A percentile compares a stretch with the other conserved stretches of the same genome.
Conservation (phyloP, 2,329 filamentous ascomycete genomes). For the Diplodia scrobiculata region DNA sequence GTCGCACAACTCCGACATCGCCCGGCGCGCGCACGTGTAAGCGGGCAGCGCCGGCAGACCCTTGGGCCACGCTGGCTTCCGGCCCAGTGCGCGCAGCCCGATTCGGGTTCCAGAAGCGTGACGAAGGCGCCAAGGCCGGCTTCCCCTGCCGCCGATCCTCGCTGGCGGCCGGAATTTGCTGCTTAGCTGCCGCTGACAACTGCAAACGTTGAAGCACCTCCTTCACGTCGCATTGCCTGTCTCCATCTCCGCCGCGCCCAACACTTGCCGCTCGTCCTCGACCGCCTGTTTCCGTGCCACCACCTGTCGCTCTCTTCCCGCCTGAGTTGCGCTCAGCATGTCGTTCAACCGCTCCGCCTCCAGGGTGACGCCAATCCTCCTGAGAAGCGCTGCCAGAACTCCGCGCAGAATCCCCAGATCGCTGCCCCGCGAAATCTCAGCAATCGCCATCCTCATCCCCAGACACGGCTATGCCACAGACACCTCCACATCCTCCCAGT, state of each 20-base stretch:
- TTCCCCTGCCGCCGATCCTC: slow-evolving; percentile 22
- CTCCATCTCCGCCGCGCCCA: slow-evolving; percentile 15
- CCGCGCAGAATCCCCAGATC: slow-evolving; percentile 46
- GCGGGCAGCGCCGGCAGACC: slow-evolving; percentile 4
- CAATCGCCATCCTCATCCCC: slow-evolving; percentile 61
- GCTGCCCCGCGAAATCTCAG: slow-evolving; percentile 56
- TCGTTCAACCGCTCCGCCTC: slow-evolving; percentile 50
- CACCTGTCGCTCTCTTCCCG: slow-evolving; percentile 22
- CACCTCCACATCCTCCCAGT: slow-evolving; percentile 54
- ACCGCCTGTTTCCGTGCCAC: not conserved
- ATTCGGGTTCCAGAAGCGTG: slow-evolving; percentile 26
- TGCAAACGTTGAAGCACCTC: slow-evolving; percentile 16
- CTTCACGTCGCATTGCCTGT: slow-evolving; percentile 1
- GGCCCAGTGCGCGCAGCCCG: slow-evolving; percentile 2
- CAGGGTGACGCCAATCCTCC: slow-evolving; percentile 52
- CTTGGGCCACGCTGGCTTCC: not conserved
- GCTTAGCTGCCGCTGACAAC: slow-evolving; percentile 22
- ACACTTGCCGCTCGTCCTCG: not conserved
- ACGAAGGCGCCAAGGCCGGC: slow-evolving; percentile 21
- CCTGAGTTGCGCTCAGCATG: slow-evolving; percentile 40
- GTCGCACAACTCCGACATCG: slow-evolving; percentile 16
- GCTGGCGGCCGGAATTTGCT: slow-evolving; percentile 25
- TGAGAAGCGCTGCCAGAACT: slow-evolving; percentile 49
- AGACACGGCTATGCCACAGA: slow-evolving; percentile 60
- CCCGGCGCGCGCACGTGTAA: slow-evolving; percentile 11